Conservation (phyloP, 805 yeast genomes). For the Danielia oregonensis region DNA sequence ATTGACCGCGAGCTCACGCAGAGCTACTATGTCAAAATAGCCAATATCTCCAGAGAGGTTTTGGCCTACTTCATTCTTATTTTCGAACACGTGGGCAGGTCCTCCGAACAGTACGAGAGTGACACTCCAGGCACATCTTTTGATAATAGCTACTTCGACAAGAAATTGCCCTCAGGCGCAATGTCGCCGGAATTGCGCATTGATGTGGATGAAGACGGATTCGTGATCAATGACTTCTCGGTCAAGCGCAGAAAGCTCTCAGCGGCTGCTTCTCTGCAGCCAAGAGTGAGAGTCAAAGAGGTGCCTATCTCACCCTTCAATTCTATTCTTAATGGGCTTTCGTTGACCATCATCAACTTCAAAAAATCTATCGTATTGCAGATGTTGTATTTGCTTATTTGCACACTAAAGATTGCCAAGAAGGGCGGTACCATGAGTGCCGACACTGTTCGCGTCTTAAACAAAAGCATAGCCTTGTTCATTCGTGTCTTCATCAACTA, state of each 20-base stretch:
- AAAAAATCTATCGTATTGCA: constrained; percentile 41
- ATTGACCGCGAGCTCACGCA: constrained; percentile 39
- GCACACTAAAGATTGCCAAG: constrained; percentile 35
- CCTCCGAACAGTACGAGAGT: constrained; percentile 6
- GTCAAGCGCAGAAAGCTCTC: constrained; percentile 29
- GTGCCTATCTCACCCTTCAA: constrained; percentile 40
- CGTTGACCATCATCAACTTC: constrained; percentile 40
- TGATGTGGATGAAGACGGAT: constrained; percentile 44
- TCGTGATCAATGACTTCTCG: constrained; percentile 41
- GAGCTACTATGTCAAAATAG: constrained; percentile 30
- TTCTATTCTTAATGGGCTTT: constrained; percentile 38
- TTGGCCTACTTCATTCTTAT: constrained; percentile 35
- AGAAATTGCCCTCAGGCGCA: constrained; percentile 1
- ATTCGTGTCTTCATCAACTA: constrained; percentile 37
- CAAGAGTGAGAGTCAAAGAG: constrained; percentile 5
- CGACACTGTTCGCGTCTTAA: constrained; percentile 13
- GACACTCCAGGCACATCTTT: neutral
- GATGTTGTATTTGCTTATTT: constrained; percentile 39
- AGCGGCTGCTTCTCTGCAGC: constrained; percentile 2
- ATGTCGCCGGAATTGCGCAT: constrained; percentile 21
- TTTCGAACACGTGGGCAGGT: constrained; percentile 30
- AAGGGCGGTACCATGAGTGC: constrained; percentile 18
- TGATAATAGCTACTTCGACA: constrained; percentile 4
- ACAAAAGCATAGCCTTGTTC: constrained; percentile 28
- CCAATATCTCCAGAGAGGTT: constrained; percentile 36